Evolutionary conservation across 106 monocot species (phyloP).

Genomic region (Gastrodia elata): DNA sequence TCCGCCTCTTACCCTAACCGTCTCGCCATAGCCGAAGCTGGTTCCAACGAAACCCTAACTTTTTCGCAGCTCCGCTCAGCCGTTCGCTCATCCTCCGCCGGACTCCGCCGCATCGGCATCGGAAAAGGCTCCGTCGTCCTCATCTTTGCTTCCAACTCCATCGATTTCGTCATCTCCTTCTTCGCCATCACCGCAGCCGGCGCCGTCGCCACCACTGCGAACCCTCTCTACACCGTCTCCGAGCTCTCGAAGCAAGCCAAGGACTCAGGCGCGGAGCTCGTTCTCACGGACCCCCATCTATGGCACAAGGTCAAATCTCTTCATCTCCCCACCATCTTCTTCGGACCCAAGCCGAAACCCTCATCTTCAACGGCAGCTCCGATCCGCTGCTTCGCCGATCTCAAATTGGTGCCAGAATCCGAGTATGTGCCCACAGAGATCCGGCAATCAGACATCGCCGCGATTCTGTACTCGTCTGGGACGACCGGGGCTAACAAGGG

Average conservation of each 20-base stretch:
- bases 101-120: constrained; percentile 26
- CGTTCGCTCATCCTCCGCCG: constrained; percentile 23
- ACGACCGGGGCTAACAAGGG: constrained; percentile 82
- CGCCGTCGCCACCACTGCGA: constrained; percentile 67
- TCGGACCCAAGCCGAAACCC: constrained; percentile 11
- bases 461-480: constrained; percentile 79
- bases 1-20: constrained; percentile 22
- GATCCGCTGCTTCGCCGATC: constrained; percentile 28
- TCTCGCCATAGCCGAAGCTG: constrained; percentile 42
- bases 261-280: constrained; percentile 38
- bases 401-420: not conserved
- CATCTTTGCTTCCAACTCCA: constrained; percentile 66
- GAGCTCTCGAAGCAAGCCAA: constrained; percentile 67
- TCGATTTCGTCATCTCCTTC: constrained; percentile 49
- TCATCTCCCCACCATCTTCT: constrained; percentile 35
- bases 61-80: constrained; percentile 28
- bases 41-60: constrained; percentile 21
- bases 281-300: constrained; percentile 42
- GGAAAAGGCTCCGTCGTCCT: constrained; percentile 52
- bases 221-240: constrained; percentile 53
- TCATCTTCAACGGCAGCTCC: constrained; percentile 5
- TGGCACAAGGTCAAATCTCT: constrained; percentile 33
- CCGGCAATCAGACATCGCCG: constrained; percentile 43
- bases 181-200: constrained; percentile 48
- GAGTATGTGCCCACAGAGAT: constrained; percentile 18